Conservation (phyloP, 495 filamentous ascomycete species). For the Astrothelium macrocarpum region DNA sequence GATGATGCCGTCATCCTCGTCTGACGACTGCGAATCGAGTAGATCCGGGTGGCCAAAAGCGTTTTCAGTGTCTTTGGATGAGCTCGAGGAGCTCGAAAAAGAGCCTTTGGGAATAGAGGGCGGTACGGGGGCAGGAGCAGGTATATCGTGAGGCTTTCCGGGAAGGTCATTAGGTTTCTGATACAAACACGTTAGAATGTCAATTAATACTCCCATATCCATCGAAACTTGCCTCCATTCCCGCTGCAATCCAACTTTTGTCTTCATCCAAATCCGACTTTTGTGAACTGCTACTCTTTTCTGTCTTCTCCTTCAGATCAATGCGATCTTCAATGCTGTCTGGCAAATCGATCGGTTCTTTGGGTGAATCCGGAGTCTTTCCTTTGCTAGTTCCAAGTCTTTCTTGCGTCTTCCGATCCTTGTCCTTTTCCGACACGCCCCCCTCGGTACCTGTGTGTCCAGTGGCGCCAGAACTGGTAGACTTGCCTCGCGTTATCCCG, state of each 20-base stretch:
- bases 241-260: conserved; percentile 40
- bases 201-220: no score
- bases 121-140: conserved; percentile 52
- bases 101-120: conserved; percentile 31
- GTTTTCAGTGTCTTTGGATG: neutral
- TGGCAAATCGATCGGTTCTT: conserved; percentile 73
- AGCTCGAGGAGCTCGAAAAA: neutral
- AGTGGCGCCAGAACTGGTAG: conserved; percentile 61
- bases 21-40: conserved; percentile 23
- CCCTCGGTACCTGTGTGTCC: conserved; percentile 82
- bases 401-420: conserved; percentile 53
- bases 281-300: conserved; percentile 28
- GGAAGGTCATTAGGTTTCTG: conserved; percentile 48
- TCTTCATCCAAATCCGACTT: conserved; percentile 35
- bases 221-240: conserved; percentile 51
- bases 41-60: neutral
- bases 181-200: conserved; percentile 6
- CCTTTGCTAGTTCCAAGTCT: conserved; percentile 50
- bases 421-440: conserved; percentile 75
- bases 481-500: conserved; percentile 84
- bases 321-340: conserved; percentile 60
- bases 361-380: conserved; percentile 71
- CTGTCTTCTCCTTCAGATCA: conserved; percentile 34
- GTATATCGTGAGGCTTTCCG: conserved; percentile 67
- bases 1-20: conserved; percentile 53